Evolutionary conservation across 139 green algal genomes (phyloP), one percentile per base, ranked within the genome.

Genomic region (Auxenochlorella pyrenoidosa): DNA sequence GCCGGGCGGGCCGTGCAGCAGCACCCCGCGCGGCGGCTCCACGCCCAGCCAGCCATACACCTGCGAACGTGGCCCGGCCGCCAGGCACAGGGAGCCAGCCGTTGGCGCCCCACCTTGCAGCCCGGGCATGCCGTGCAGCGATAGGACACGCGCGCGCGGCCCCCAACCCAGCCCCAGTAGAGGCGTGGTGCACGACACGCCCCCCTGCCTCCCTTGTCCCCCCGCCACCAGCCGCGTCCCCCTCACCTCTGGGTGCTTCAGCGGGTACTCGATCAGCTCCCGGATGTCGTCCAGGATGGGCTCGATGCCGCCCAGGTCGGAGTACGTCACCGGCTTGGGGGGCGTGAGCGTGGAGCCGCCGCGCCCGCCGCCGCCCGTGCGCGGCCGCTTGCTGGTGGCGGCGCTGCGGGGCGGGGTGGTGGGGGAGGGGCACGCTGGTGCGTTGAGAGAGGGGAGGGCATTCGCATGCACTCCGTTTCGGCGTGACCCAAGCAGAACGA

Each of bases 21-120:
- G 93, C 72, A 99, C 94, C 1, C 96, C 96, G 40, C 95, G 88
- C 0, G 97, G 97, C 0, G 97, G 97, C 89, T 96, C 93, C 75
- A 99, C 96, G 2, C 96, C 96, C 63, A 98, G 92, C 94, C 94
- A 97, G 0, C 86, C 86, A 63, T 98, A 98, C 85, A 98, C 94
- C 93, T 96, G 88, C 36, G 13, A 54, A 13, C 34, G 0, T 36
- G 43, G 38, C 60, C 60, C n/a, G n/a, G n/a, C n/a, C n/a, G n/a
- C n/a, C n/a, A n/a, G n/a, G n/a, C n/a, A n/a, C n/a, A n/a, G n/a
- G n/a, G n/a, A n/a, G n/a, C n/a, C n/a, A n/a, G n/a, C n/a, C n/a
- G n/a, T n/a, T n/a, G n/a, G n/a, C n/a, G n/a, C n/a, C n/a, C n/a
- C n/a, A n/a, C n/a, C n/a, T n/a, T n/a, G n/a, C n/a, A n/a, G n/a